Percentiles rank a stretch among this genome's conserved stretches.
Conservation (phyloP, 2,329 filamentous ascomycete species). For the Nannizziopsis barbatae region DNA sequence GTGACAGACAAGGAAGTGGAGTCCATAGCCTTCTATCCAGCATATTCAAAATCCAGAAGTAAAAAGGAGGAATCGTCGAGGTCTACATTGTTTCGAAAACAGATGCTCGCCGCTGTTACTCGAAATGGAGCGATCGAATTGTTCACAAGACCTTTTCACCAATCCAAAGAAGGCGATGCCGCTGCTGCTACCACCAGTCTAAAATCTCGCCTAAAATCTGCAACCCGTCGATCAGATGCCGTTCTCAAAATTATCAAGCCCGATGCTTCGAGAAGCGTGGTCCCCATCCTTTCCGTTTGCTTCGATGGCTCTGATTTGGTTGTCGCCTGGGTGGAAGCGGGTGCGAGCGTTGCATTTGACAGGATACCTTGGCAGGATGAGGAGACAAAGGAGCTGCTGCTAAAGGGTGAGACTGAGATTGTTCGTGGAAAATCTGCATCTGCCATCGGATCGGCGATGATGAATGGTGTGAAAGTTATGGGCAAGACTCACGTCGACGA, state of each 20-base stretch:
- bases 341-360: constrained; percentile 41
- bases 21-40: constrained; percentile 28
- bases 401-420: constrained; percentile 38
- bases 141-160: constrained; percentile 40
- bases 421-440: constrained; percentile 34
- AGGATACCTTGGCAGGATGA: constrained; percentile 38
- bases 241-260: constrained; percentile 36
- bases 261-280: constrained; percentile 29
- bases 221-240: constrained; percentile 37
- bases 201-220: constrained; percentile 36
- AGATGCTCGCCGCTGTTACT: constrained; percentile 38
- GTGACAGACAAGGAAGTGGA: constrained; percentile 39
- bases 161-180: constrained; percentile 21
- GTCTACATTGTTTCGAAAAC: constrained; percentile 24
- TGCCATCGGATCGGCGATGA: constrained; percentile 37
- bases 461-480: constrained; percentile 43
- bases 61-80: constrained; percentile 12
- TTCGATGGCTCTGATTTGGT: constrained; percentile 39
- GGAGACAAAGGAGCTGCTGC: constrained; percentile 34
- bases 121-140: constrained; percentile 40
- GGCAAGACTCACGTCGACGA: constrained; percentile 48
- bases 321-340: constrained; percentile 40
- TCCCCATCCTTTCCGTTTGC: constrained; percentile 35
- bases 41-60: constrained; percentile 14
- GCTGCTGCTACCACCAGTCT: constrained; percentile 26